These are phyloP conservation scores for Trichoderma afroharzianum DNA, from an alignment of 2,329 filamentous ascomycete species.

Conservation along the genomic window DNA sequence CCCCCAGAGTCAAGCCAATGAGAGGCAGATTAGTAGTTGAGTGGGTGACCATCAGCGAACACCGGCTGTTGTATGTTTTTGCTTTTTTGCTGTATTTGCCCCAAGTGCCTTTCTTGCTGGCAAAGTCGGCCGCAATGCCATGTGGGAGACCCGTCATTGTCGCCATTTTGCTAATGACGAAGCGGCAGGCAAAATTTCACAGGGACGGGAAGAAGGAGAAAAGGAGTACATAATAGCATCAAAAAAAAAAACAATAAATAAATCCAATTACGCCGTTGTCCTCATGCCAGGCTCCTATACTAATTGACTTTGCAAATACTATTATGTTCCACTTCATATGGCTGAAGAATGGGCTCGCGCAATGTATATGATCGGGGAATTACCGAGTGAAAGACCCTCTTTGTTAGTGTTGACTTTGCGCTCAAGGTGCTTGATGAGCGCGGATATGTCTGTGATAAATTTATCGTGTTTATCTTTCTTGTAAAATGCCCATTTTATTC, in stretches of 20 bases:
- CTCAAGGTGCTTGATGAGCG: not conserved
- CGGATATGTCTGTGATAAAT: not conserved
- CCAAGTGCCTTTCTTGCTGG: too few relatives aligned
- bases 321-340: not conserved
- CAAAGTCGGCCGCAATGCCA: too few relatives aligned
- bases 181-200: too few relatives aligned
- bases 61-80: too few relatives aligned
- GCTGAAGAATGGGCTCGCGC: not conserved
- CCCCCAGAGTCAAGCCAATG: too few relatives aligned
- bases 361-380: not conserved
- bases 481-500: not conserved
- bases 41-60: too few relatives aligned
- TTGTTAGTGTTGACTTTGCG: not conserved
- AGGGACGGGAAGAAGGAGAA: too few relatives aligned
- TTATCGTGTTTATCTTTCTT: not conserved
- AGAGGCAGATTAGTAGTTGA: too few relatives aligned
- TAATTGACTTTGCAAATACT: not conserved
- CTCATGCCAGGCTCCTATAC: not conserved
- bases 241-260: not conserved
- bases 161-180: too few relatives aligned
- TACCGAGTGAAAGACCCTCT: not conserved
- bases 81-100: too few relatives aligned
- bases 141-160: too few relatives aligned
- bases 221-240: too few relatives aligned
- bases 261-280: not conserved